A percentile compares a stretch with the other conserved stretches of the same genome.
Conservation (phyloP, 352 stramenopile genomes). For the Phytophthora melonis region DNA sequence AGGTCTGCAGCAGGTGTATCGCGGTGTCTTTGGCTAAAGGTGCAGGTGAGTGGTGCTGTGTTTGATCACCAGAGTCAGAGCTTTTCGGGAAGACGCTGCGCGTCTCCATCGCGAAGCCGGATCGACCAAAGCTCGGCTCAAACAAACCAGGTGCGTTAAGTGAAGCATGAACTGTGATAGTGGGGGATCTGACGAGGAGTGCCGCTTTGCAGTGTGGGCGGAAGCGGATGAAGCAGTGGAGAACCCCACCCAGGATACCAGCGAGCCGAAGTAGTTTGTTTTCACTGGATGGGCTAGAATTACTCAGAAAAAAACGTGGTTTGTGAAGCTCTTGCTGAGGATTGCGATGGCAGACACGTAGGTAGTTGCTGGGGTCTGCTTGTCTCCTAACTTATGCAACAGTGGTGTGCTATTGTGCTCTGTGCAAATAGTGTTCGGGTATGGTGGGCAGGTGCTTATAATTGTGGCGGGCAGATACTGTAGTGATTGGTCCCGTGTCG, state of each 20-base stretch:
- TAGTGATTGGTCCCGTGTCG: no score
- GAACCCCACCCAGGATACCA: constrained; percentile 9
- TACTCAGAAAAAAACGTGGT: not conserved
- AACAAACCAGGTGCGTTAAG: constrained; percentile 71
- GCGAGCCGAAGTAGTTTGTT: constrained; percentile 11
- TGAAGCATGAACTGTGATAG: not conserved
- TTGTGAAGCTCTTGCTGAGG: not conserved
- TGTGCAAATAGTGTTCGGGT: no score
- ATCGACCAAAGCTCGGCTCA: constrained; percentile 77
- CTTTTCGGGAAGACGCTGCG: constrained; percentile 92
- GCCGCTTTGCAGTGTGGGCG: constrained; percentile 64
- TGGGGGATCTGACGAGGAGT: constrained; percentile 1
- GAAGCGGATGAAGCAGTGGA: constrained; percentile 51
- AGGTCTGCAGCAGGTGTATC: not conserved
- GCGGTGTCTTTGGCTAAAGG: constrained; percentile 5
- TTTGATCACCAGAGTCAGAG: constrained; percentile 78
- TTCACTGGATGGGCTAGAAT: not conserved
- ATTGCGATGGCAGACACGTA: no score
- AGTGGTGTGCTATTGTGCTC: no score
- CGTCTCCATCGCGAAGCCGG: constrained; percentile 92
- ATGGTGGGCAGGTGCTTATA: no score
- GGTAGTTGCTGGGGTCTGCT: no score
- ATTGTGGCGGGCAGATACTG: no score
- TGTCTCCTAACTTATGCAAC: no score
- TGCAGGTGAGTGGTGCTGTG: constrained; percentile 3